phyloP scores from a whole-genome alignment of 805 yeast genomes.

The Saccharomycopsis malanga region DNA sequence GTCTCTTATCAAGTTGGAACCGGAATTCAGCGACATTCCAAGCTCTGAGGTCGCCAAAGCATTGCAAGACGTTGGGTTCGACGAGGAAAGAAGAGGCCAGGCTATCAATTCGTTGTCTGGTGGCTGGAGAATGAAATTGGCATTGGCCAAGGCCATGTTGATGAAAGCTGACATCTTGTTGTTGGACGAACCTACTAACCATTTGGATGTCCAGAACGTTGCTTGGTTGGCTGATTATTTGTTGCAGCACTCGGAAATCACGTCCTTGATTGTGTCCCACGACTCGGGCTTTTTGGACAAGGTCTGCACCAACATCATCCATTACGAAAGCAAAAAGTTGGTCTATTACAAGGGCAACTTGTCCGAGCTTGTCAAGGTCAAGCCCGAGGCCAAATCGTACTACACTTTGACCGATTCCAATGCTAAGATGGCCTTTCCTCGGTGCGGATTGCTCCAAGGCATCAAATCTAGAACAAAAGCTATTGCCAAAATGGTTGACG shows the following conservation, averaged over 20 bases:
- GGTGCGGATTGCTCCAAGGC: constrained; percentile 96
- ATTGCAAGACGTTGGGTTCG: constrained; percentile 80
- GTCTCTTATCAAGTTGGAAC: constrained; percentile 81
- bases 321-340: constrained; percentile 90
- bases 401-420: constrained; percentile 89
- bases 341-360: constrained; percentile 95
- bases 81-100: constrained; percentile 83
- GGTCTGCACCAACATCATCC: constrained; percentile 95
- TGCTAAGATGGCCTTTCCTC: constrained; percentile 96
- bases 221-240: constrained; percentile 91
- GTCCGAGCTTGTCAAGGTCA: constrained; percentile 81
- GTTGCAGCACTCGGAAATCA: constrained; percentile 73
- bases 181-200: constrained; percentile 97
- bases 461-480: constrained; percentile 92
- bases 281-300: constrained; percentile 94
- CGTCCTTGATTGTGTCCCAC: constrained; percentile 94
- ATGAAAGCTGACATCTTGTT: constrained; percentile 93
- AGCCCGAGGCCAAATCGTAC: constrained; percentile 95
- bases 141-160: constrained; percentile 97
- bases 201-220: constrained; percentile 89
- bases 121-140: constrained; percentile 99
- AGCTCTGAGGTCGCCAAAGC: constrained; percentile 70
- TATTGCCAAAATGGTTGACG: constrained; percentile 80
- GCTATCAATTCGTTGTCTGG: constrained; percentile 93
- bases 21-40: constrained; percentile 60